phyloP scores from a whole-genome alignment of 257 asterid species.

The Nicotiana paniculata region DNA sequence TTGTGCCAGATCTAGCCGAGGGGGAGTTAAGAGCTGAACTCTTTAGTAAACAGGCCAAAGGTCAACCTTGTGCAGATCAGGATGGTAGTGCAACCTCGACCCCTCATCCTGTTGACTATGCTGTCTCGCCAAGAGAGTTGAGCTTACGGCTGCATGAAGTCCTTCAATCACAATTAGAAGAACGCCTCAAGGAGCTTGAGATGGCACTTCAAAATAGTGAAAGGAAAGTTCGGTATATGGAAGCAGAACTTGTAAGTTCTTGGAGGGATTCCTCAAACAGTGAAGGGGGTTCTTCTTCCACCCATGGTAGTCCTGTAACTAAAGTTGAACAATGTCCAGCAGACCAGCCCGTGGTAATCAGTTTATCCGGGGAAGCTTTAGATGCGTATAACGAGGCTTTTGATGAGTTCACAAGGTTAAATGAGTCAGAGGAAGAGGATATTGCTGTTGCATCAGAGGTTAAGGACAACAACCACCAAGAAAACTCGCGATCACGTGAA shows the following conservation, averaged over 20 bases:
- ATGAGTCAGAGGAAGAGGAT: too few species aligned
- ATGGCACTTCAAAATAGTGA: slow-evolving; percentile 58
- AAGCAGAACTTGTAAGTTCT: slow-evolving; percentile 23
- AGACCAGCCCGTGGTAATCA: too few species aligned
- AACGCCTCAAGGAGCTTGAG: slow-evolving; percentile 24
- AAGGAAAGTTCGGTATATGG: slow-evolving; percentile 31
- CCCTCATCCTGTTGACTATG: slow-evolving; percentile 34
- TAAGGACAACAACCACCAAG: too few species aligned
- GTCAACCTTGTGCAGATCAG: too few species aligned
- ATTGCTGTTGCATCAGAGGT: too few species aligned
- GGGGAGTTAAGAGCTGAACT: slow-evolving; percentile 47
- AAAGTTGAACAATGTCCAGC: background rate
- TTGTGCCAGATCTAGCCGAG: slow-evolving; percentile 31
- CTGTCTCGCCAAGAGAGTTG: slow-evolving; percentile 77
- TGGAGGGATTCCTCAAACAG: slow-evolving; percentile 28
- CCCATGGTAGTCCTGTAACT: slow-evolving; percentile 34
- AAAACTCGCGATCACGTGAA: slow-evolving; percentile 3
- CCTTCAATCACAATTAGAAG: slow-evolving; percentile 66
- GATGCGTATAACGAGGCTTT: too few species aligned
- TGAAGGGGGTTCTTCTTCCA: slow-evolving; percentile 25
- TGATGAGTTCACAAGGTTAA: too few species aligned
- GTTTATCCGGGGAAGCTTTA: too few species aligned
- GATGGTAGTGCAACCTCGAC: too few species aligned
- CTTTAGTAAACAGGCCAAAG: slow-evolving; percentile 20
- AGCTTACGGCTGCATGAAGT: slow-evolving; percentile 75